Evolutionary conservation across 2,329 filamentous ascomycete species (phyloP).

Genomic region (Tetracladium maxilliforme): DNA sequence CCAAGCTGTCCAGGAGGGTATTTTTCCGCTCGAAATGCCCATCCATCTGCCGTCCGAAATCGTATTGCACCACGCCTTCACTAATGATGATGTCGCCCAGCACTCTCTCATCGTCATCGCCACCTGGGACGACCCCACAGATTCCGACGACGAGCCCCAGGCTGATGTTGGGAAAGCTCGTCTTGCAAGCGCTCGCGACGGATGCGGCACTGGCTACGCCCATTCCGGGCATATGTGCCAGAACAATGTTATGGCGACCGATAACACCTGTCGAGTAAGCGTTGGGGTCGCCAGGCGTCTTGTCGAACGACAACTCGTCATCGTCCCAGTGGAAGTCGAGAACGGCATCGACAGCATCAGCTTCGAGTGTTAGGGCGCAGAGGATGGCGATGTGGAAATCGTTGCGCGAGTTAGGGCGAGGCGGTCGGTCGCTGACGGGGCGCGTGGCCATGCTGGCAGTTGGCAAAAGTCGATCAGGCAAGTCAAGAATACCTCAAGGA

Average conservation of each 20-base stretch:
- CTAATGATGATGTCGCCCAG: slow-evolving; percentile 19
- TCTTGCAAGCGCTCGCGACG: slow-evolving; percentile 12
- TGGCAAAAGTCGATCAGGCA: too few species aligned
- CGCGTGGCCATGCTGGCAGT: too few species aligned
- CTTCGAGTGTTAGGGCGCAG: slow-evolving; percentile 14
- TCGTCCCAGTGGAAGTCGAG: slow-evolving; percentile 12
- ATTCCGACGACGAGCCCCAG: slow-evolving; percentile 22
- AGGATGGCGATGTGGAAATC: slow-evolving; percentile 15
- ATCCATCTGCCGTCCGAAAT: slow-evolving; percentile 11
- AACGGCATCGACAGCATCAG: slow-evolving; percentile 9
- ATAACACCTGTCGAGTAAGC: slow-evolving; percentile 15
- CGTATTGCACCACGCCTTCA: slow-evolving; percentile 12
- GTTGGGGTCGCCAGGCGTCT: slow-evolving; percentile 12
- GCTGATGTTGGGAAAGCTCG: slow-evolving; percentile 17
- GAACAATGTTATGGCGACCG: slow-evolving; percentile 12
- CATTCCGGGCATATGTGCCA: slow-evolving; percentile 12
- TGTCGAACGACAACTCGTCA: slow-evolving; percentile 8
- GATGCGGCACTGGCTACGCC: slow-evolving; percentile 13
- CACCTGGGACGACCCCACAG: slow-evolving; percentile 20
- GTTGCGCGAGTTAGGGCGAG: slow-evolving; percentile 5
- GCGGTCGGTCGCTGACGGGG: too few species aligned
- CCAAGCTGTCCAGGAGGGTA: slow-evolving; percentile 4
- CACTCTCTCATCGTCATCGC: slow-evolving; percentile 4
- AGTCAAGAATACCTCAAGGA: too few species aligned
- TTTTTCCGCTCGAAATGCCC: slow-evolving; percentile 8